These are phyloP conservation scores for Colletotrichum endophyticum DNA, from an alignment of 2,329 filamentous ascomycete genomes.

Conservation along the genomic window DNA sequence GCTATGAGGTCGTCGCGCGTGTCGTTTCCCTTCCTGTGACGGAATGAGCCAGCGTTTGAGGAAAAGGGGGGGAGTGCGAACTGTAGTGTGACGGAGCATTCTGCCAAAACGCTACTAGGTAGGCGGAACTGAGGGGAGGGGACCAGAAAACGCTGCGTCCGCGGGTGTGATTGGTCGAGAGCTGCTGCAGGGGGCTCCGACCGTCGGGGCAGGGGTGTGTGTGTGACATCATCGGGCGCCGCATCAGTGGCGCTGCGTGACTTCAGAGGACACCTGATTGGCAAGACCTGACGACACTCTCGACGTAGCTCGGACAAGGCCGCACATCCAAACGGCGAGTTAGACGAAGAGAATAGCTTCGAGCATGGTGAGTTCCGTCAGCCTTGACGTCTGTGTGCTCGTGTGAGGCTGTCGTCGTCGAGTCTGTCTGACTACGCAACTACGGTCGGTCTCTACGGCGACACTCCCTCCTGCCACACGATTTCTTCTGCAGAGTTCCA, in stretches of 20 bases:
- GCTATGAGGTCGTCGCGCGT: conserved; percentile 18
- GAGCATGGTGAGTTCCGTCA: conserved; percentile 5
- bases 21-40: conserved; percentile 15
- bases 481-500: neutral
- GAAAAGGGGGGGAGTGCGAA: neutral
- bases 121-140: neutral
- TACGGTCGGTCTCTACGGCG: neutral
- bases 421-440: neutral
- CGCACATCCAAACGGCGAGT: neutral
- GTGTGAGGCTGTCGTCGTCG: neutral
- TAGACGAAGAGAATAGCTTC: neutral
- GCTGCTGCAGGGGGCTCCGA: neutral
- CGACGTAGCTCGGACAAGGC: conserved; percentile 4
- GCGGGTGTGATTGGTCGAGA: neutral
- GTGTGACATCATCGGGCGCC: conserved; percentile 14
- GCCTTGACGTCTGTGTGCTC: conserved; percentile 18
- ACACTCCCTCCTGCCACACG: neutral
- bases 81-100: conserved; percentile 3
- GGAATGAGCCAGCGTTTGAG: conserved; percentile 19
- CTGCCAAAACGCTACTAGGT: conserved; percentile 13
- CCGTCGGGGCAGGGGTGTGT: neutral
- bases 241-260: conserved; percentile 16
- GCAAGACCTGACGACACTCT: conserved; percentile 14
- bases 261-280: conserved; percentile 17
- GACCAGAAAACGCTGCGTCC: neutral